Conservation (phyloP, 495 filamentous ascomycete species). For the Daldinia vernicosa region DNA sequence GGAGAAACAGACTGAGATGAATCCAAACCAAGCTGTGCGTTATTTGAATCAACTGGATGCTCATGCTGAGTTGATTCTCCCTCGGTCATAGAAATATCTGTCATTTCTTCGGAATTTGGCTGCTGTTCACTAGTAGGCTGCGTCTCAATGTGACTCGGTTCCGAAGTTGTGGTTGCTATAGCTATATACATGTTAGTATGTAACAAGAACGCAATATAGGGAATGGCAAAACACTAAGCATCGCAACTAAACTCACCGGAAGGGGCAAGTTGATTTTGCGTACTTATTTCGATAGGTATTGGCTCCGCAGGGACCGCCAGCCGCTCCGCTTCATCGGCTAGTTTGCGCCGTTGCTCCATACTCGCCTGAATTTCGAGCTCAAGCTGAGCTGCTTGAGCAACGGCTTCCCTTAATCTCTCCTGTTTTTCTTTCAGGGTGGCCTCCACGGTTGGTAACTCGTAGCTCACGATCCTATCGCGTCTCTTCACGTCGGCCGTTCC, state of each 20-base stretch:
- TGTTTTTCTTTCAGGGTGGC: constrained; percentile 61
- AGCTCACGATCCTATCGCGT: constrained; percentile 63
- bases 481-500: constrained; percentile 53
- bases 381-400: constrained; percentile 66
- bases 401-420: constrained; percentile 62
- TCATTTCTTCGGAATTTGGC: not conserved
- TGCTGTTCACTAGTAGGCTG: constrained; percentile 8
- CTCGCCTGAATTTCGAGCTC: constrained; percentile 64
- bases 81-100: constrained; percentile 18
- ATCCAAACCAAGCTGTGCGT: not conserved
- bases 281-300: constrained; percentile 40
- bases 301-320: constrained; percentile 56
- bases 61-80: constrained; percentile 6
- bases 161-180: not conserved
- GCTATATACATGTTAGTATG: constrained; percentile 17
- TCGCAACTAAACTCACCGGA: constrained; percentile 4
- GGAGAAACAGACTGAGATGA: not conserved
- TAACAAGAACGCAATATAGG: not conserved
- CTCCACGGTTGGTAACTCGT: constrained; percentile 66
- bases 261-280: constrained; percentile 28
- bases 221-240: not conserved
- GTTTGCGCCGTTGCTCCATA: constrained; percentile 54
- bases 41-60: not conserved
- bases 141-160: constrained; percentile 4
- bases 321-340: constrained; percentile 65